Base-by-base conservation (phyloP, 2,329 filamentous ascomycete genomes). In the Albophoma yamanashiensis region DNA sequence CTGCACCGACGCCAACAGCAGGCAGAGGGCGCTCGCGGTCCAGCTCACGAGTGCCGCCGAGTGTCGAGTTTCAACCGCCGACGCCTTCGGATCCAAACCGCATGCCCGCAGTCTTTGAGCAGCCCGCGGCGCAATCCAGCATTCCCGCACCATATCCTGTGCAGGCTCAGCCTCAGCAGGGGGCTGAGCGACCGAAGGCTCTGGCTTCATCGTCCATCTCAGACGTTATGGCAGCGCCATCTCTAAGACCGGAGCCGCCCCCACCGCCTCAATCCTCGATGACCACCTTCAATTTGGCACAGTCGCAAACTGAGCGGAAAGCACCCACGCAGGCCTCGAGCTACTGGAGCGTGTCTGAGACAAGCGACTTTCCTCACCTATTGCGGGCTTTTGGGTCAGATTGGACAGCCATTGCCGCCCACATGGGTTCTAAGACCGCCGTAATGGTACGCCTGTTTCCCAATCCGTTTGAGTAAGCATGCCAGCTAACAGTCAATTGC, bases 331-430 rank as follows among this genome's bases (percentile, higher is more conserved):
- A 87, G 64, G 84, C 88, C 17, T 91, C 88, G 1, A 93, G 89
- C 72, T 94, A 94, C 71, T 94, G 90, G 90, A 93, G 89, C 67
- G 89, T 93, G 27, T 88, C 88, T 1, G 90, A 94, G 74, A 82
- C 88, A 59, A 88, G 82, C 55, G 89, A 92, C 67, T 94, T 94
- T 72, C 86, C 87, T 42, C 82, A 80, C 60, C 79, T 91, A 61
- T 78, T 94, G 55, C 82, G 79, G 57, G 82, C 90, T 59, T 93
- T 91, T 74, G 90, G 90, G 61, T 91, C 87, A 20, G 89, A 94
- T 70, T 94, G 89, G 84, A 77, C 78, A 56, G 83, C 82, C 5
- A 93, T 93, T 72, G 88, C 90, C 47, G 79, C 79, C 58, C 85
- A 91, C 67, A 92, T 94, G 88, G 87, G 88, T 57, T 91, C 89